Evolutionary conservation across 176 grass and related monocot genomes (phyloP).

Genomic region (Aegilops speltoides): DNA sequence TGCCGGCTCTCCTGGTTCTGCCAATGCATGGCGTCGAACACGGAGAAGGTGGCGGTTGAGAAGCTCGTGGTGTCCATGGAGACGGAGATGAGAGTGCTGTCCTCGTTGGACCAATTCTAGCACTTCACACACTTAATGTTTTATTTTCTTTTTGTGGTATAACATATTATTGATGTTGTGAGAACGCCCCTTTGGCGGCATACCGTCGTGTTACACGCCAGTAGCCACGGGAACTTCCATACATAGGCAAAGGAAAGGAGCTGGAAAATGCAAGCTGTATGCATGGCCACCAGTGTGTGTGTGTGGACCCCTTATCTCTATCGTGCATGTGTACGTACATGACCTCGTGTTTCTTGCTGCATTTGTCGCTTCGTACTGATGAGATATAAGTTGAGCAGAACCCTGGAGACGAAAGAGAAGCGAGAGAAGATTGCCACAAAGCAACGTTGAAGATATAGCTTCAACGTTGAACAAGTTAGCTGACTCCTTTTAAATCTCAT

Average conservation of each 20-base stretch:
- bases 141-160: too few species aligned
- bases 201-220: not conserved
- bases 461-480: conserved; percentile 25
- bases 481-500: conserved; percentile 10
- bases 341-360: not conserved
- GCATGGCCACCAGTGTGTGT: not conserved
- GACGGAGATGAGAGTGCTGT: too few species aligned
- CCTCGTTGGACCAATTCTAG: too few species aligned
- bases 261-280: not conserved
- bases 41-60: too few species aligned
- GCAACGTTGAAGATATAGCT: not conserved
- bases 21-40: too few species aligned
- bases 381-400: not conserved
- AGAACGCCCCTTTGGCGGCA: not conserved
- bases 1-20: too few species aligned
- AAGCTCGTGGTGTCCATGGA: too few species aligned
- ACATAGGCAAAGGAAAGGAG: not conserved
- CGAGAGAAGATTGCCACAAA: conserved; percentile 10
- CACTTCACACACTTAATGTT: too few species aligned
- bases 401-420: not conserved
- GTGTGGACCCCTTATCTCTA: not conserved
- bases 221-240: not conserved
- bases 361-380: not conserved
- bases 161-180: not conserved
- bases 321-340: not conserved